Evolutionary conservation across 345 rosid genomes (phyloP).

Genomic region (Heritiera littoralis): DNA sequence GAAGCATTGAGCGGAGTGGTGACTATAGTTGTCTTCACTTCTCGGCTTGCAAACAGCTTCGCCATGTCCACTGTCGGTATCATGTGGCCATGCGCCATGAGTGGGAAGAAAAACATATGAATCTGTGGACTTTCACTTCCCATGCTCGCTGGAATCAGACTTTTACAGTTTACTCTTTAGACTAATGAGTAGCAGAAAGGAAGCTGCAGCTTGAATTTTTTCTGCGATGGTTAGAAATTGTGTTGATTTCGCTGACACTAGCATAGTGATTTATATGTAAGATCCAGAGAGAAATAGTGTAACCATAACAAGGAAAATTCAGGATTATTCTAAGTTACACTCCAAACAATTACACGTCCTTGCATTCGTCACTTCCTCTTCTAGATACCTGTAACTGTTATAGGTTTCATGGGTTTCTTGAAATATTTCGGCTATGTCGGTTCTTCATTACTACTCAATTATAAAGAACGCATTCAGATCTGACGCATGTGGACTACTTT

Average conservation of each 20-base stretch:
- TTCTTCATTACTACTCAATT: no score
- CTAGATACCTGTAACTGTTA: no score
- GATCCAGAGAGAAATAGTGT: no score
- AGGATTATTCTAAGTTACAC: neutral
- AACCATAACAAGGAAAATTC: no score
- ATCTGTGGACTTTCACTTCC: conserved; percentile 12
- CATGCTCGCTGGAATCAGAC: neutral
- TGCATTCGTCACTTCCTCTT: neutral
- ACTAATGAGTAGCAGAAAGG: neutral
- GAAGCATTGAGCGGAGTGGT: conserved; percentile 34
- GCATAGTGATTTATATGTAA: neutral
- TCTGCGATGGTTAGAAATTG: neutral
- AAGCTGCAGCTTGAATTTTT: neutral
- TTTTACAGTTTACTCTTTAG: neutral
- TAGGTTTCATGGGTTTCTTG: no score
- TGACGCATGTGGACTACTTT: no score
- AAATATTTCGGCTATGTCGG: no score
- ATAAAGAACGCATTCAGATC: neutral
- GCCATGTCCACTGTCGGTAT: conserved; percentile 45
- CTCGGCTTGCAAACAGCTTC: conserved; percentile 33
- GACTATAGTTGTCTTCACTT: conserved; percentile 34
- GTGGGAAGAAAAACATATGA: conserved; percentile 40
- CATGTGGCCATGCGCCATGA: conserved; percentile 31
- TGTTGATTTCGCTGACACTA: neutral
- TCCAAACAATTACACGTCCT: neutral